Conservation (phyloP, 306 rosid species). For the Dicorynia guianensis region DNA sequence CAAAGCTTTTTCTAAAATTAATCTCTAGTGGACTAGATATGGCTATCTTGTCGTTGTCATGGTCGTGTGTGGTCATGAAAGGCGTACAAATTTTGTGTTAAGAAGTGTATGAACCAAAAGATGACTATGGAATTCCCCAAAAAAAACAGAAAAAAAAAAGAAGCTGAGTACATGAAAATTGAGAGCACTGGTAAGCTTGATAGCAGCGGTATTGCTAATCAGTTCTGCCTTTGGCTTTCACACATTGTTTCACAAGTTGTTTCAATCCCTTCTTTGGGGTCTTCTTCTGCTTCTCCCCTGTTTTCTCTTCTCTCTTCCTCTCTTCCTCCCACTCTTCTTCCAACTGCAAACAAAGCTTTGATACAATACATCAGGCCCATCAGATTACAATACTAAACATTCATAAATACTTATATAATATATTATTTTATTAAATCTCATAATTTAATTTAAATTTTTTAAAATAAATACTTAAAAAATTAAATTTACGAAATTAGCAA, state of each 20-base stretch:
- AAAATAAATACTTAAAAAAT: no score
- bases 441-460: no score
- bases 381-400: conserved; percentile 3
- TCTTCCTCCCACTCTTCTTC: conserved; percentile 53
- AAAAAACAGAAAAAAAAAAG: background rate
- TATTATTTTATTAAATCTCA: no score
- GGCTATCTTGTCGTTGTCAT: no score
- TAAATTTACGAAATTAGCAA: no score
- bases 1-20: no score
- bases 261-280: conserved; percentile 53
- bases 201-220: background rate
- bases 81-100: background rate
- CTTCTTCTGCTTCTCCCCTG: conserved; percentile 35
- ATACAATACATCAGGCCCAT: background rate
- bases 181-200: background rate
- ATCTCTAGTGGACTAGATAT: no score
- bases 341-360: conserved; percentile 65
- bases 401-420: no score
- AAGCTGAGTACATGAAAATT: background rate
- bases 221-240: conserved; percentile 43
- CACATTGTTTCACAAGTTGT: conserved; percentile 55
- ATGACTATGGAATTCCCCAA: background rate
- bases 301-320: conserved; percentile 34
- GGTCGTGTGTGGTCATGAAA: background rate
- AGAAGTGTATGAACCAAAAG: background rate